Base-by-base conservation (phyloP, 2,329 filamentous ascomycete genomes). In the Claviceps paspali region DNA sequence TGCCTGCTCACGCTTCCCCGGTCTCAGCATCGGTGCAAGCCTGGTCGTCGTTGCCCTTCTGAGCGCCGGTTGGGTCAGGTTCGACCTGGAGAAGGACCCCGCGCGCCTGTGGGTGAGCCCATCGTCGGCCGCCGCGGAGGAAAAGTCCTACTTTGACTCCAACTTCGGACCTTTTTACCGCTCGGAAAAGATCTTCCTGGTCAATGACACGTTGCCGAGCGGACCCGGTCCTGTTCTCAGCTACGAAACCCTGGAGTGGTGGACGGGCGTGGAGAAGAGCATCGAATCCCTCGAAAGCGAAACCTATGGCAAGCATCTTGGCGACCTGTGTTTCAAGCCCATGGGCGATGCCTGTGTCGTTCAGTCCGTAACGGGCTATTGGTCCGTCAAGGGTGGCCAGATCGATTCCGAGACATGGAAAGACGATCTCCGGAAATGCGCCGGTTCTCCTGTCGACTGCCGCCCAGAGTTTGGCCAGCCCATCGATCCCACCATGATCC, bases 101-200 rank as follows among this genome's bases (percentile, higher is more conserved):
- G 91, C 92, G 9, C 77, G 82, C 33, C 65, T 98, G 7, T 98
- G 91, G 91, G 91, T 98, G n/a, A 87, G 88, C 49, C 91, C 91
- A 6, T 81, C 82, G 7, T 96, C 91, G 4, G 74, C 78, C 34
- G 88, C 92, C 15, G 91, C 91, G 0, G 73, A 85, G 53, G 88
- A 98, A 55, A 98, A 98, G 62, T 71, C 72, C 1, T 98, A 92
- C 54, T 98, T 96, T 46, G 92, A 98, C 53, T 57, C 73, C 26
- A 86, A 85, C 48, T 98, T 98, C 54, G 92, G 91, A 0, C 86
- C 88, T 0, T 98, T 98, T 52, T 98, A 91, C 60, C 82, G 91
- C 29, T 82, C 87, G 0, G 83, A 98, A 56, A 91, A 98, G 59
- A 75, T 79, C 1, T 98, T 98, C 56, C 59, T 98, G 11, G 85